Conservation (phyloP, 176 grass and related monocot species). For the Puya raimondii region DNA sequence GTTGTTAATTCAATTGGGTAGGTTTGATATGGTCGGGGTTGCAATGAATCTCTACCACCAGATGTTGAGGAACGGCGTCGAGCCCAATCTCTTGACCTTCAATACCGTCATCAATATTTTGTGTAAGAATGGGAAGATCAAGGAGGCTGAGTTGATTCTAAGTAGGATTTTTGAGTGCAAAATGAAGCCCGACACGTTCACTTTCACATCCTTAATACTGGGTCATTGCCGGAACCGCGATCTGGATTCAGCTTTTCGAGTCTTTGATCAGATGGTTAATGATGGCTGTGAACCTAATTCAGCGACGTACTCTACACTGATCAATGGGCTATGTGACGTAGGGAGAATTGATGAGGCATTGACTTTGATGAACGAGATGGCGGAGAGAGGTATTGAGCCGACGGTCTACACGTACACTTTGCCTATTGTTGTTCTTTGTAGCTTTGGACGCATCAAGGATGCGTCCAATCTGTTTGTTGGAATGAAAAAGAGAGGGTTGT, state of each 20-base stretch:
- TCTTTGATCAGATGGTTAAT: constrained; percentile 32
- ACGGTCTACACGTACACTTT: constrained; percentile 27
- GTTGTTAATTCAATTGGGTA: constrained; percentile 29
- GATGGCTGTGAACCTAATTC: constrained; percentile 37
- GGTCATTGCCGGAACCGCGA: constrained; percentile 37
- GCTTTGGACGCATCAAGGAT: constrained; percentile 21
- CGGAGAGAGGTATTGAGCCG: constrained; percentile 18
- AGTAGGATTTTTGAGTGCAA: constrained; percentile 24
- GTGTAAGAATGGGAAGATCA: constrained; percentile 37
- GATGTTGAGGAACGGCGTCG: constrained; percentile 14
- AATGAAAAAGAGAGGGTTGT: constrained; percentile 28
- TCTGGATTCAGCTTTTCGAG: constrained; percentile 34
- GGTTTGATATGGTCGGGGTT: constrained; percentile 20
- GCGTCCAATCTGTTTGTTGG: constrained; percentile 35
- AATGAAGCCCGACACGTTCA: constrained; percentile 38
- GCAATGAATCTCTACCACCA: constrained; percentile 23
- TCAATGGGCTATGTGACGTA: constrained; percentile 27
- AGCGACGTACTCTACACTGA: constrained; percentile 30
- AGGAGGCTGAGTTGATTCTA: constrained; percentile 33
- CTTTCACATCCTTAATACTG: constrained; percentile 49
- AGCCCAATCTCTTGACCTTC: constrained; percentile 31
- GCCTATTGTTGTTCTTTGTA: constrained; percentile 33
- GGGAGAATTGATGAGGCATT: constrained; percentile 33
- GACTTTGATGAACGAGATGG: constrained; percentile 36
- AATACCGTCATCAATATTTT: constrained; percentile 33